These are phyloP conservation scores for Mariannaea elegans DNA, from an alignment of 2,329 filamentous ascomycete species.

Conservation along the genomic window DNA sequence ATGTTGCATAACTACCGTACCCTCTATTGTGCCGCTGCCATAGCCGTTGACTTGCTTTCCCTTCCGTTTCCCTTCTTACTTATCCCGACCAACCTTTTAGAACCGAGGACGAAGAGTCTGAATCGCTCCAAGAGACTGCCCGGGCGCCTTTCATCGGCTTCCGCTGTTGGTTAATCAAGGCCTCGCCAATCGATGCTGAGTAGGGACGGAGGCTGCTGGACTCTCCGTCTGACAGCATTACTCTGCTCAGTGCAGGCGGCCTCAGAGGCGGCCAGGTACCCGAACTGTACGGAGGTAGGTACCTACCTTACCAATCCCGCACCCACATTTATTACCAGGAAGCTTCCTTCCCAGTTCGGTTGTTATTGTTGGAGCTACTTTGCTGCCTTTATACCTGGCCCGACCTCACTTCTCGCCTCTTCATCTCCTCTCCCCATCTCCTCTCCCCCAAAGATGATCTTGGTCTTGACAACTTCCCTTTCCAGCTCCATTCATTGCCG, in stretches of 20 bases:
- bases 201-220: slow-evolving; percentile 3
- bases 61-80: neutral
- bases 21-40: slow-evolving; percentile 19
- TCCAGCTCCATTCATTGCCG: neutral
- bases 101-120: slow-evolving; percentile 7
- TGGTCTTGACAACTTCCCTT: neutral
- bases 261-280: slow-evolving; percentile 14
- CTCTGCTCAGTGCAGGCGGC: slow-evolving; percentile 10
- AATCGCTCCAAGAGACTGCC: neutral
- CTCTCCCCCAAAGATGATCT: slow-evolving; percentile 4
- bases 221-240: slow-evolving; percentile 14
- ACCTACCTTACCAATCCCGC: slow-evolving; percentile 1
- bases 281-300: neutral
- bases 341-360: slow-evolving; percentile 17
- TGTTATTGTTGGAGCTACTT: slow-evolving; percentile 18
- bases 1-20: slow-evolving; percentile 25
- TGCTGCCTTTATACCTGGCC: slow-evolving; percentile 12
- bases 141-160: neutral
- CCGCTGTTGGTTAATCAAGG: neutral
- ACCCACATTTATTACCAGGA: slow-evolving; percentile 17
- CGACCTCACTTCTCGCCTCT: slow-evolving; percentile 15
- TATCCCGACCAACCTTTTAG: neutral
- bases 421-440: slow-evolving; percentile 17
- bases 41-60: slow-evolving; percentile 11
- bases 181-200: neutral